Evolutionary conservation across 148 eudicot species (phyloP), one percentile per base, ranked within the genome.

Genomic region (Mesembryanthemum crystallinum): DNA sequence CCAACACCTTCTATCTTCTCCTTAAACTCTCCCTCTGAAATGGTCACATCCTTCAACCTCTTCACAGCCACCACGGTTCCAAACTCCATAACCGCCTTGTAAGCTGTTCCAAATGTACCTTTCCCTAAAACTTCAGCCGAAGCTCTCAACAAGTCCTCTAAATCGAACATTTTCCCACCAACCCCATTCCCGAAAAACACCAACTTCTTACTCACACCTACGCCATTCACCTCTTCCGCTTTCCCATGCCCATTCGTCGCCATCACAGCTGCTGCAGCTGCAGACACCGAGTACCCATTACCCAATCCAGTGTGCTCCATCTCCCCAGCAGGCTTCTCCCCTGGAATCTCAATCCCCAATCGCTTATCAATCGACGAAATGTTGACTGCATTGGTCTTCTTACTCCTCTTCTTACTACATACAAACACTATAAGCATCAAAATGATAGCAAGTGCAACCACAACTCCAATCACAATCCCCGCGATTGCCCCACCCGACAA

Each of bases 51-150:
- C 82, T 86, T 91, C 86, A 93, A 88, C 78, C 97, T 83, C 90
- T 91, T 93, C 69, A 93, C 97, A 18, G 90, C 90, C 82, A 93
- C 91, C 45, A 83, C 87, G 15, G 83, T 84, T 43, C 98, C 98
- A 39, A 81, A 71, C 78, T 93, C 98, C 78, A 91, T 66, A 30
- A 87, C 89, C 33, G 97, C 97, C 88, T 93, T 93, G 70, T 93
- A 93, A 13, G 97, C 83, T n/a, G 98, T 93, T 78, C 97, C 98
- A 67, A 88, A 93, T 5, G 92, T 91, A 72, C 97, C 97, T 78
- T 93, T 93, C 37, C 98, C 98, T 81, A 91, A 79, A 59, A 93
- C 98, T 85, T 93, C 98, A 0, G 97, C 97, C 8, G 97, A 91
- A 39, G 97, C 98, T 60, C 94, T 87, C 79, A 93, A 79, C 79